Evolutionary conservation across 306 rosid genomes (phyloP).

Genomic region (Vachellia collinsii): DNA sequence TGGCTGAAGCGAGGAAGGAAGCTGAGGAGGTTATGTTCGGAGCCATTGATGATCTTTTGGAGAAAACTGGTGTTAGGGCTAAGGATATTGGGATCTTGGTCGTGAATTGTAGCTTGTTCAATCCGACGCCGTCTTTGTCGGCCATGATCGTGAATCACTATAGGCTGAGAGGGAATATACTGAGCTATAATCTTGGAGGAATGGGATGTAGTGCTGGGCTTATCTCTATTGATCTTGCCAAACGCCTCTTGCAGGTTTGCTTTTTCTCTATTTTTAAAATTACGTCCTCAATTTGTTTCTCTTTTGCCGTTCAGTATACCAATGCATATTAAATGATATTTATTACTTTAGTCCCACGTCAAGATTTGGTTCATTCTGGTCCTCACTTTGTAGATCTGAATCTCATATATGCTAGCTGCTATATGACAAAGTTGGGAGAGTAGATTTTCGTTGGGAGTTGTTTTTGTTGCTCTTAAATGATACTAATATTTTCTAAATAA

Average conservation of each 20-base stretch:
- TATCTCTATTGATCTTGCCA: conserved; percentile 91
- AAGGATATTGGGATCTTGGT: conserved; percentile 90
- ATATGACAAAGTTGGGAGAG: background rate
- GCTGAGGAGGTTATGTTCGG: conserved; percentile 91
- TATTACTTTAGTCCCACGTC: background rate
- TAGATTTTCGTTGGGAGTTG: background rate
- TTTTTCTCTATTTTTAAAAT: too few species aligned
- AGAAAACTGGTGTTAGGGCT: conserved; percentile 76
- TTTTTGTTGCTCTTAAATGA: background rate
- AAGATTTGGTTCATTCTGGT: background rate
- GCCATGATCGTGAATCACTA: conserved; percentile 92
- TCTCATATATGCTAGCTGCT: background rate
- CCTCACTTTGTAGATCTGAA: background rate
- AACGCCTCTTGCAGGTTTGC: conserved; percentile 83
- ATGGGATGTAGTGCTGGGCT: conserved; percentile 99
- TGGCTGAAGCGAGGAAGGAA: conserved; percentile 89
- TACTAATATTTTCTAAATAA: too few species aligned
- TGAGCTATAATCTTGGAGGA: conserved; percentile 85
- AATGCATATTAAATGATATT: background rate
- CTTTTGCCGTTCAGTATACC: background rate
- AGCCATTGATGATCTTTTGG: conserved; percentile 78
- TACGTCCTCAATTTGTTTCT: too few species aligned
- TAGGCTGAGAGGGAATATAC: conserved; percentile 72
- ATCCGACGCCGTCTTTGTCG: conserved; percentile 88
- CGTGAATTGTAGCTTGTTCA: conserved; percentile 89